Evolutionary conservation across 2,329 filamentous ascomycete species (phyloP).

Genomic region (Leptographium wingfieldii): DNA sequence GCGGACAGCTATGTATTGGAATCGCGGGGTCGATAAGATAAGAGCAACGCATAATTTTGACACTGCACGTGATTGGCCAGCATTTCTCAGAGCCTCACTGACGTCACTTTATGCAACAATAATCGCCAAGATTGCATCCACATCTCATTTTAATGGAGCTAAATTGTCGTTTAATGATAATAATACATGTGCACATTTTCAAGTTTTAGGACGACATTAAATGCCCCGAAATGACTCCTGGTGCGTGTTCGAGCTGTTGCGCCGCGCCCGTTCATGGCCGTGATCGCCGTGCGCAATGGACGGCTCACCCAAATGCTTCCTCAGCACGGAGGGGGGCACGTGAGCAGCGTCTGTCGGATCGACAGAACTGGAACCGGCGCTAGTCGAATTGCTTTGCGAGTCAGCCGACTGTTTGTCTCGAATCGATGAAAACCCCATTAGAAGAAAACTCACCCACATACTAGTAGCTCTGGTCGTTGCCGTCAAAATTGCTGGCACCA

Average conservation of each 20-base stretch:
- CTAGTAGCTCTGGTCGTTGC: slow-evolving; percentile 38
- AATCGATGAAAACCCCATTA: too few relatives aligned
- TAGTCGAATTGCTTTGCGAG: too few relatives aligned
- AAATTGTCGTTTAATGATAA: too few relatives aligned
- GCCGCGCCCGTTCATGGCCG: slow-evolving; percentile 28
- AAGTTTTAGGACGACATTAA: slow-evolving; percentile 14
- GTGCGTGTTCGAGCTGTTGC: slow-evolving; percentile 32
- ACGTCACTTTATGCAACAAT: too few relatives aligned
- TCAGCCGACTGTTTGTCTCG: too few relatives aligned
- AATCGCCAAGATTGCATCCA: too few relatives aligned
- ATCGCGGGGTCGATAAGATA: not conserved
- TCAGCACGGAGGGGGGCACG: slow-evolving; percentile 42
- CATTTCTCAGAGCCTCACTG: too few relatives aligned
- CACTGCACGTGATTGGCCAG: too few relatives aligned
- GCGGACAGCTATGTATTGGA: not conserved
- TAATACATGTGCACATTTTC: not conserved
- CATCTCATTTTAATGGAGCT: too few relatives aligned
- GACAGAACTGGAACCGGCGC: slow-evolving; percentile 6
- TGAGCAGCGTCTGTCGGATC: slow-evolving; percentile 43
- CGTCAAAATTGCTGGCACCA: slow-evolving; percentile 23
- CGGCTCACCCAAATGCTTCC: slow-evolving; percentile 33
- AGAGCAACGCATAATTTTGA: too few relatives aligned
- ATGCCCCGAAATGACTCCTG: slow-evolving; percentile 37
- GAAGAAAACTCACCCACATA: slow-evolving; percentile 21
- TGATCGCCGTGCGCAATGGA: slow-evolving; percentile 30